Evolutionary conservation across 139 green algal genomes (phyloP), one percentile per base, ranked within the genome.

Genomic region (Pseudopediastrum boryanum): DNA sequence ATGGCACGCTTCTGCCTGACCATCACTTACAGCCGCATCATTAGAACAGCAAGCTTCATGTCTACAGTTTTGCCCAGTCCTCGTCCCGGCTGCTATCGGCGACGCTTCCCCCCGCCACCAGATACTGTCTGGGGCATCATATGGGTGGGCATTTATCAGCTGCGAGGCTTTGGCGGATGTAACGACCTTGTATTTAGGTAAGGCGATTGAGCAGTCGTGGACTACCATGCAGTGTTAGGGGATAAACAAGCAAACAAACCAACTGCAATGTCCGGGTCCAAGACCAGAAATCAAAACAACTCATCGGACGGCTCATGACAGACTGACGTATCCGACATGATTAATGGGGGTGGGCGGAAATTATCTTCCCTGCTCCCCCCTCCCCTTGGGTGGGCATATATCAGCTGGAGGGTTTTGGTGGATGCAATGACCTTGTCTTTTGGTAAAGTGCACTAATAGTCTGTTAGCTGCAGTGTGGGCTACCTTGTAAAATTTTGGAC

Each of bases 371-470:
- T n/a, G n/a, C n/a, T n/a, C n/a, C n/a, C n/a, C n/a, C n/a, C n/a
- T n/a, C n/a, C n/a, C n/a, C n/a, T n/a, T 29, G 29, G 25, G 65
- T 88, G 21, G 89, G 86, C 25, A 88, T 96, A 58, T 81, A 65
- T 48, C 21, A 86, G 71, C 86, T 88, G 84, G 62, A 84, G 0
- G 90, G 89, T 35, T 91, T 85, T 48, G 92, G 92, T 6, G 89
- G 90, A 36, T 96, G 92, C 78, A 96, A 96, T 70, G 92, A 96
- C 71, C 83, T 96, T 0, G 85, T 96, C 4, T 88, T 93, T 84
- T 89, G 83, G 80, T 84, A 31, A 0, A 68, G 13, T 4, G 31
- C n/a, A 8, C 29, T n/a, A 39, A 29, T 29, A 23, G 42, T 35
- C 9, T n/a, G n/a, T n/a, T n/a, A n/a, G n/a, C n/a, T n/a, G n/a